These are phyloP conservation scores for Hypoxylon sp. DNA, from an alignment of 2,329 filamentous ascomycete species.

Conservation along the genomic window DNA sequence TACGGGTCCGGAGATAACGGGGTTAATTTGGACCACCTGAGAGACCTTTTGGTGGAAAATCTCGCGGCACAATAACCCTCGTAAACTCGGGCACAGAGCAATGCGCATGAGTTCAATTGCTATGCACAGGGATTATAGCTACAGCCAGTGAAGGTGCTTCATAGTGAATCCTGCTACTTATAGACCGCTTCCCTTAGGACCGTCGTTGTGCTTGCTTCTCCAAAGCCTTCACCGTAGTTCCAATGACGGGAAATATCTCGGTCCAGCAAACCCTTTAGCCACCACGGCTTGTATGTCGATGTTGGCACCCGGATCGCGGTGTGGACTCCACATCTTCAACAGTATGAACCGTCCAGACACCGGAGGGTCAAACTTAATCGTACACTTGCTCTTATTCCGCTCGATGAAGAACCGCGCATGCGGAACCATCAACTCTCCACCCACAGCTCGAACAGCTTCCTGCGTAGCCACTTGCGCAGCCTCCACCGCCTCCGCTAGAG, in stretches of 20 bases:
- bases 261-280: slow-evolving; percentile 85
- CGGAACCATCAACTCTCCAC: slow-evolving; percentile 74
- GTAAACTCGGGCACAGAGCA: too few relatives aligned
- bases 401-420: slow-evolving; percentile 88
- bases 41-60: too few relatives aligned
- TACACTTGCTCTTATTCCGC: slow-evolving; percentile 84
- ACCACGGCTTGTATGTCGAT: slow-evolving; percentile 92
- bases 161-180: slow-evolving; percentile 8
- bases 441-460: slow-evolving; percentile 68
- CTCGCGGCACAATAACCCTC: too few relatives aligned
- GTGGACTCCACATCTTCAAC: slow-evolving; percentile 89
- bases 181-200: slow-evolving; percentile 6
- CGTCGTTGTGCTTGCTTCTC: background rate
- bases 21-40: too few relatives aligned
- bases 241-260: slow-evolving; percentile 82
- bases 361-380: slow-evolving; percentile 85
- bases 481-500: slow-evolving; percentile 58
- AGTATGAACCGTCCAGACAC: slow-evolving; percentile 86
- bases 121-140: slow-evolving; percentile 2
- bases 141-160: background rate
- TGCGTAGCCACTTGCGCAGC: slow-evolving; percentile 67
- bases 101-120: background rate
- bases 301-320: slow-evolving; percentile 72
- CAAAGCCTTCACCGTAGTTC: slow-evolving; percentile 64
- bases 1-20: too few relatives aligned